Evolutionary conservation across 2,329 filamentous ascomycete species (phyloP).

Genomic region (Phialophora tarda): DNA sequence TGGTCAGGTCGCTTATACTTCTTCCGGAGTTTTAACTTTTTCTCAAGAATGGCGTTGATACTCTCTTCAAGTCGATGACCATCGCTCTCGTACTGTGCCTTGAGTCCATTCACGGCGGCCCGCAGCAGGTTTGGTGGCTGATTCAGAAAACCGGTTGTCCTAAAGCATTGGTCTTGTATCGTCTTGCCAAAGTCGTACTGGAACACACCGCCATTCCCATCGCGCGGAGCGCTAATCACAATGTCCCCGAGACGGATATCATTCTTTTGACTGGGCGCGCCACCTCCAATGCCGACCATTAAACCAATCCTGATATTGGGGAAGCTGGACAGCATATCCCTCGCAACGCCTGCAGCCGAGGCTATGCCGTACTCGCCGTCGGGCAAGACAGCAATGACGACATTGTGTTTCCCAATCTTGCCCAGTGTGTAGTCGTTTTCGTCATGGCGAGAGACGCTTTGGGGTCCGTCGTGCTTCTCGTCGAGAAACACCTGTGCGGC

Average conservation of each 20-base stretch:
- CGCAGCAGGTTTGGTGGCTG: constrained; percentile 34
- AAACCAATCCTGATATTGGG: constrained; percentile 46
- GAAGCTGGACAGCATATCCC: constrained; percentile 43
- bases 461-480: constrained; percentile 43
- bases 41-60: background rate
- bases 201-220: constrained; percentile 39
- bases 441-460: constrained; percentile 33
- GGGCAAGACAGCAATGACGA: constrained; percentile 44
- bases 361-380: constrained; percentile 42
- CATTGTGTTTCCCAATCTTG: constrained; percentile 42
- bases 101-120: constrained; percentile 20
- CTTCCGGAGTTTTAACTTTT: background rate
- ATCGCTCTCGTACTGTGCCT: constrained; percentile 21
- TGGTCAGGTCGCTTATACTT: constrained; percentile 15
- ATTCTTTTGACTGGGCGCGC: constrained; percentile 38
- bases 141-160: constrained; percentile 31
- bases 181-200: constrained; percentile 43
- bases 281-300: constrained; percentile 54
- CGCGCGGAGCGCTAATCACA: constrained; percentile 38
- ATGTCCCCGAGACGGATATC: constrained; percentile 46
- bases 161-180: constrained; percentile 31
- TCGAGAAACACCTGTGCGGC: constrained; percentile 51
- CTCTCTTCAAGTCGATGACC: constrained; percentile 2
- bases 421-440: constrained; percentile 44
- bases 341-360: constrained; percentile 45